Evolutionary conservation across 306 rosid genomes (phyloP).

Genomic region (Dicorynia guianensis): DNA sequence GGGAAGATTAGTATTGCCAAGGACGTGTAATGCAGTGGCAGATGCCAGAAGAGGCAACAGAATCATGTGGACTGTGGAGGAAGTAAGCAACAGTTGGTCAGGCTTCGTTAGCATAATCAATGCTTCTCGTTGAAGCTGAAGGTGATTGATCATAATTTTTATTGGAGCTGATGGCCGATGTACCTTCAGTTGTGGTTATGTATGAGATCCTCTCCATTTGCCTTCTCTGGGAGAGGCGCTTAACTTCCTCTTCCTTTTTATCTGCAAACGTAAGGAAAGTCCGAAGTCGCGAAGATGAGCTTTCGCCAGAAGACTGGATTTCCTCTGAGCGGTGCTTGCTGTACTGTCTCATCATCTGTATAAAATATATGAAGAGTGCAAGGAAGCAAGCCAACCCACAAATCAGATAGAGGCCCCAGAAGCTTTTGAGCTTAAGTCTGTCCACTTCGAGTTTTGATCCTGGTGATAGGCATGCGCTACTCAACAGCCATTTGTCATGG

Average conservation of each 20-base stretch:
- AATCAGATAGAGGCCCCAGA: slow-evolving; percentile 78
- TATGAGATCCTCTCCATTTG: slow-evolving; percentile 58
- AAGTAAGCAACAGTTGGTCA: slow-evolving; percentile 28
- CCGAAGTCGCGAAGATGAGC: slow-evolving; percentile 54
- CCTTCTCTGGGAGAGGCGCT: slow-evolving; percentile 63
- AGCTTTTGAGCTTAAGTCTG: slow-evolving; percentile 77
- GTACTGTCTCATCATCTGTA: slow-evolving; percentile 71
- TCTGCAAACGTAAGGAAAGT: slow-evolving; percentile 81
- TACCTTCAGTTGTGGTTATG: slow-evolving; percentile 54
- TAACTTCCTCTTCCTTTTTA: slow-evolving; percentile 65
- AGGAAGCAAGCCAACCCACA: slow-evolving; percentile 79
- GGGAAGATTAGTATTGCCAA: background rate
- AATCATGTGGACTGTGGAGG: slow-evolving; percentile 11
- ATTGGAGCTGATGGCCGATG: slow-evolving; percentile 44
- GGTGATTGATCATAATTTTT: slow-evolving; percentile 46
- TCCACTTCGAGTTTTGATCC: slow-evolving; percentile 77
- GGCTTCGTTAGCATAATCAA: slow-evolving; percentile 35
- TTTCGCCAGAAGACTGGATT: slow-evolving; percentile 41
- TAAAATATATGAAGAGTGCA: slow-evolving; percentile 72
- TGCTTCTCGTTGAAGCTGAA: slow-evolving; percentile 7
- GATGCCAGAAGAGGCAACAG: background rate
- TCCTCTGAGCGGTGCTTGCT: slow-evolving; percentile 52
- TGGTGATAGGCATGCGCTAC: slow-evolving; percentile 75
- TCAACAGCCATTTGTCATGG: slow-evolving; percentile 93
- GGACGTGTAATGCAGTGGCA: background rate